Base-by-base conservation (phyloP, 805 yeast species). In the Ogataea glucozyma region DNA sequence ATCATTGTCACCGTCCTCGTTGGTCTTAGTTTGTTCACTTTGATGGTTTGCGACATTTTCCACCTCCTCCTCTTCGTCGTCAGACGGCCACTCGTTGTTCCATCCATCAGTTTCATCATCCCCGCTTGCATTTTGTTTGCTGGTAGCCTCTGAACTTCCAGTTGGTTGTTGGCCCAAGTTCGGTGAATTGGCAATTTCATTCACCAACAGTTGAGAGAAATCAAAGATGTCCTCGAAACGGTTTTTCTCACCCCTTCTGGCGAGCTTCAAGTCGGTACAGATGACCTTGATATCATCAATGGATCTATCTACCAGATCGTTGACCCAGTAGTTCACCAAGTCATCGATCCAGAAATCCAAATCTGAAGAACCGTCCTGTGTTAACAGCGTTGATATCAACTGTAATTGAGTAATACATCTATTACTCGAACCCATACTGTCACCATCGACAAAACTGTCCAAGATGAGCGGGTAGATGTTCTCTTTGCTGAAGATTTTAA, bases 291-390 rank as follows among this genome's bases (percentile, higher is more conserved):
- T 34, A 7, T 49, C 48, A 31, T 61, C 62, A 11, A 61, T 56
- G 2, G 62, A 43, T 18, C 43, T 34, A 20, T 58, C 60, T 17
- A 53, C 49, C 22, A 62, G 41, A 20, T 48, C 56, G 20, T 48
- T 48, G 2, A 60, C 46, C 66, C 66, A 63, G 17, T 60, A 58
- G 19, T 37, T 58, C 2, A 51, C 43, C 7, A 60, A 42, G 41
- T 62, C 66, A 29, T 60, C 65, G 8, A 58, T 54, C 67, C 67
- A 63, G 38, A 61, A 62, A 40, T 62, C 66, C 11, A 63, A 41
- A 35, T 63, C 67, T 30, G 62, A 60, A 4, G 54, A 44, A 1
- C 58, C 61, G 46, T 60, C 64, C 12, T 54, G 44, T 1, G 65
- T 54, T 64, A 63, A 23, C n/a, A 53, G 30, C 2, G 29, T 45